Evolutionary conservation across 352 stramenopile genomes (phyloP).

Genomic region (Phytophthora melonis): DNA sequence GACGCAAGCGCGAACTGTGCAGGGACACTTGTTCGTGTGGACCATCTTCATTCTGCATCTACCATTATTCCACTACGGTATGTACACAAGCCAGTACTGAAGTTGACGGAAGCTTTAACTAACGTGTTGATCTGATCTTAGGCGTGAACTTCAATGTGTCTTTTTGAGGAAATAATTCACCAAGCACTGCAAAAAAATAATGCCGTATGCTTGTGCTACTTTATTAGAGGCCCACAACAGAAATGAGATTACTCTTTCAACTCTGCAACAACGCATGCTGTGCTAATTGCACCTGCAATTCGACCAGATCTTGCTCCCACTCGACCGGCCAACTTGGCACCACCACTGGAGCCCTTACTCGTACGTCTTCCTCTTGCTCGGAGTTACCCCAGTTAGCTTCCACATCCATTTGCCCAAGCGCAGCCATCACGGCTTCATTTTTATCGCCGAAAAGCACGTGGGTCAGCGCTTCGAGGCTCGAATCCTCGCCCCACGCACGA

Average conservation of each 20-base stretch:
- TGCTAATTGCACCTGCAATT: conserved; percentile 28
- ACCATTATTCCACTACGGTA: neutral
- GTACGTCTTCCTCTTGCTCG: neutral
- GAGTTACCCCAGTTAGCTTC: neutral
- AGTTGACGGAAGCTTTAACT: neutral
- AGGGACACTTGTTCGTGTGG: neutral
- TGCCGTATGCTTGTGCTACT: no score
- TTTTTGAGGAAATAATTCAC: neutral
- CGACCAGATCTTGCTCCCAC: conserved; percentile 39
- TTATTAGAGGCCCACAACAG: no score
- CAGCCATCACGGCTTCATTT: conserved; percentile 13
- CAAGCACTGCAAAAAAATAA: neutral
- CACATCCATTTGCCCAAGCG: neutral
- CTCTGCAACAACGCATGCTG: neutral
- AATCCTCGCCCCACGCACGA: conserved; percentile 17
- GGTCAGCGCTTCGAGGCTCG: neutral
- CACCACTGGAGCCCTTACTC: conserved; percentile 8
- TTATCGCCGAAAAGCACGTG: conserved; percentile 32
- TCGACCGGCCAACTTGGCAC: conserved; percentile 21
- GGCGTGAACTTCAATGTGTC: neutral
- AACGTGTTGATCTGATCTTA: neutral
- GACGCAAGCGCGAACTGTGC: neutral
- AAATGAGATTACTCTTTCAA: no score
- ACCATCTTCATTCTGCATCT: neutral
- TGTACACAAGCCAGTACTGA: neutral